These are phyloP conservation scores for Vicia sativa DNA, from an alignment of 306 rosid genomes.

Conservation along the genomic window DNA sequence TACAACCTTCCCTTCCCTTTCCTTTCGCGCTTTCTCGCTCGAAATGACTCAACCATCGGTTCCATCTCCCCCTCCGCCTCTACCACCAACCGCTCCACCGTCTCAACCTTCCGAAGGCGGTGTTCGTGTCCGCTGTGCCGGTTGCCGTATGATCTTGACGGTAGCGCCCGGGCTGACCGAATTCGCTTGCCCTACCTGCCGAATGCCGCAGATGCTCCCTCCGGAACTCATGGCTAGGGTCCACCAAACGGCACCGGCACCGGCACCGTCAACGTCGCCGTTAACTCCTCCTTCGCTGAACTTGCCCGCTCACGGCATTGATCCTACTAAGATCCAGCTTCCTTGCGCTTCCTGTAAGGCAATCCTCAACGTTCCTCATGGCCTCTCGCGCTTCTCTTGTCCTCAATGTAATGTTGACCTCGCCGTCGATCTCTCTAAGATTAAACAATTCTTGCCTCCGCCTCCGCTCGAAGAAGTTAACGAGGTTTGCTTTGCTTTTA, in stretches of 20 bases:
- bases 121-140: conserved; percentile 97
- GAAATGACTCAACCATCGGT: conserved; percentile 63
- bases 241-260: conserved; percentile 43
- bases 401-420: conserved; percentile 91
- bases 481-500: conserved; percentile 43
- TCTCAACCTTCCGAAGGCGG: conserved; percentile 44
- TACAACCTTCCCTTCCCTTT: background rate
- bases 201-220: conserved; percentile 95
- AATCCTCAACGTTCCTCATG: conserved; percentile 94
- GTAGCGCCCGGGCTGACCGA: conserved; percentile 76
- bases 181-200: conserved; percentile 79
- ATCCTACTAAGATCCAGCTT: conserved; percentile 97
- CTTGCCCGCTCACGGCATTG: conserved; percentile 81
- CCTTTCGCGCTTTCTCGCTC: conserved; percentile 37
- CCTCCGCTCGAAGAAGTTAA: conserved; percentile 48
- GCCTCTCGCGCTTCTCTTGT: conserved; percentile 73
- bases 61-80: conserved; percentile 47
- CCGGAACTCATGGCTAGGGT: conserved; percentile 86
- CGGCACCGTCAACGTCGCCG: conserved; percentile 13
- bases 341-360: conserved; percentile 94
- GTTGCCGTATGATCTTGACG: conserved; percentile 78
- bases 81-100: conserved; percentile 39
- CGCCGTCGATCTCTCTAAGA: conserved; percentile 75
- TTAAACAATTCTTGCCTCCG: conserved; percentile 41
- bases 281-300: conserved; percentile 35